These are phyloP conservation scores for Leptodontidium sp. DNA, from an alignment of 2,329 filamentous ascomycete genomes.

Conservation along the genomic window DNA sequence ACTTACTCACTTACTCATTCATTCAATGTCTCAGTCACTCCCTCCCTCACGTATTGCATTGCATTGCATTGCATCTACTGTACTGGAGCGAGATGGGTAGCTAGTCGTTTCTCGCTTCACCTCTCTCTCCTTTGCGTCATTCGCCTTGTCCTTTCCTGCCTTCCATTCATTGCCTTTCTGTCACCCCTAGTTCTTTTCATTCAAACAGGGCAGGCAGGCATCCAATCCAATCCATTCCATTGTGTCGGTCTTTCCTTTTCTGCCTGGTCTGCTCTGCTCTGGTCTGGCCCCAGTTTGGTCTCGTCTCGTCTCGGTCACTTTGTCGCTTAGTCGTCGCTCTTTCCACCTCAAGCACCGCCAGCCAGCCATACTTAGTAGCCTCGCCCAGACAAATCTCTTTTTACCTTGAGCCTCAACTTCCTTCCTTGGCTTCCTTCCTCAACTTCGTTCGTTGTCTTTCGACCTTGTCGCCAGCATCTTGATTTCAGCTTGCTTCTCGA, in stretches of 20 bases:
- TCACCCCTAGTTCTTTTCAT: not conserved
- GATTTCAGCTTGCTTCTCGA: not conserved
- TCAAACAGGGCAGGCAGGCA: not conserved
- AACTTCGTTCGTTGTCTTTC: not conserved
- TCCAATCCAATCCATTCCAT: too few species aligned
- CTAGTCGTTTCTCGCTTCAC: not conserved
- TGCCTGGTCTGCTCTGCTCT: not conserved
- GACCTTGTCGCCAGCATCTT: not conserved
- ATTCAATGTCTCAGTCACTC: too few species aligned
- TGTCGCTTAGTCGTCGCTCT: slow-evolving; percentile 5
- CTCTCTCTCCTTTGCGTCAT: not conserved
- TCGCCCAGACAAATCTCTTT: not conserved
- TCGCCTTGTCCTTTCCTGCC: not conserved
- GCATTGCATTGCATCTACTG: not conserved
- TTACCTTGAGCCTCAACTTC: not conserved
- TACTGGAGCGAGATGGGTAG: not conserved
- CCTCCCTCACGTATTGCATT: not conserved
- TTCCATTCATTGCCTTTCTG: not conserved
- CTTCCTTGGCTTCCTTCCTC: not conserved
- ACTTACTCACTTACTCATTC: too few species aligned
- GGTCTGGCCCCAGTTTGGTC: not conserved
- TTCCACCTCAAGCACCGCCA: not conserved
- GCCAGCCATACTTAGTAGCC: not conserved
- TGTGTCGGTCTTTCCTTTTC: not conserved
- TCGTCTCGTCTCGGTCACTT: not conserved